Percentiles rank a stretch among this genome's conserved stretches.
These are phyloP conservation scores for Dendrocalamus sinicus DNA, from an alignment of 176 grass and related monocot genomes.

Conservation along the genomic window DNA sequence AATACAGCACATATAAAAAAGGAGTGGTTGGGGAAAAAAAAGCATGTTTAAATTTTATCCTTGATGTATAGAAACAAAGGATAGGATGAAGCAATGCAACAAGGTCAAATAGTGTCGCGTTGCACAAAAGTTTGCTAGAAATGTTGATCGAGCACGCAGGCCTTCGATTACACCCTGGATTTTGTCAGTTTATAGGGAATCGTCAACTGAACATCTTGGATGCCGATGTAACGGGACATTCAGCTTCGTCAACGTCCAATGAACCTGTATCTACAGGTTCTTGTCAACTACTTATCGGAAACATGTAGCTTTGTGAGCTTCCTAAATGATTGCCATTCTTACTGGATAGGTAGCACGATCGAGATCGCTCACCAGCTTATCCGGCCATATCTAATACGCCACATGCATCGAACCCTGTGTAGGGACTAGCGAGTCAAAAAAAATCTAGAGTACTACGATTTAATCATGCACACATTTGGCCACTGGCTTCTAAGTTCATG, in stretches of 20 bases:
- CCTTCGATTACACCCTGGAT: constrained; percentile 44
- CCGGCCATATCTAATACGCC: not conserved
- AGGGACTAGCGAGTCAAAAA: not conserved
- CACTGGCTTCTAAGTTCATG: not conserved
- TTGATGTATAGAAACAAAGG: constrained; percentile 21
- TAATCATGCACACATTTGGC: not conserved
- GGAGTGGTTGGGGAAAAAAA: constrained; percentile 11
- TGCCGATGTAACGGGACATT: constrained; percentile 27
- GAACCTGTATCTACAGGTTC: constrained; percentile 6
- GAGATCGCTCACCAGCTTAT: constrained; percentile 21
- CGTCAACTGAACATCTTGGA: constrained; percentile 37
- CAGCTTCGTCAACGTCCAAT: constrained; percentile 49
- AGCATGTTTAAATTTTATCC: not conserved
- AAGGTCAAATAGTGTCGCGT: not conserved
- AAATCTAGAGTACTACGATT: not conserved
- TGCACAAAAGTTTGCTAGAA: constrained; percentile 37
- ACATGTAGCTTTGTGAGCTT: constrained; percentile 40
- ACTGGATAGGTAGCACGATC: constrained; percentile 29
- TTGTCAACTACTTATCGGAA: constrained; percentile 8
- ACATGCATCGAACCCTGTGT: not conserved
- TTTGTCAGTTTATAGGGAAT: constrained; percentile 14
- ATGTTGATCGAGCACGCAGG: constrained; percentile 8
- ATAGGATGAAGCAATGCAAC: constrained; percentile 1
- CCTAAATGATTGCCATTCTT: constrained; percentile 42
- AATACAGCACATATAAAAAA: constrained; percentile 26